Base-by-base conservation (phyloP, 495 filamentous ascomycete genomes). In the Penicillium paxilli region DNA sequence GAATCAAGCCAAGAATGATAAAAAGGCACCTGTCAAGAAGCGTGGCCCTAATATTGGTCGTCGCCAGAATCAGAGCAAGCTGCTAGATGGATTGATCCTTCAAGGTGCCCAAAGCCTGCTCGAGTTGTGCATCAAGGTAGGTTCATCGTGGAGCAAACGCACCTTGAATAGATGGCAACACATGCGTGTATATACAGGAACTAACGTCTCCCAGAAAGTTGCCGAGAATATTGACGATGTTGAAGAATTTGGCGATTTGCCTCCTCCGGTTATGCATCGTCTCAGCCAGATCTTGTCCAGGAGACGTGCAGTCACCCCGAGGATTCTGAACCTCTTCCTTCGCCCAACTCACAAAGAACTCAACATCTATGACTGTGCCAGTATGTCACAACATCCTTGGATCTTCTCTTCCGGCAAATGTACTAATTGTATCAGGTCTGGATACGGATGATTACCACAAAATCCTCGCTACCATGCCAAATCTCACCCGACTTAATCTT, bases 241-340 rank as follows among this genome's bases (percentile, higher is more conserved):
- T 20, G 89, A 96, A 51, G 88, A 90, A 53, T 82, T 96, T 47
- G 90, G 91, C 8, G 90, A 93, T 54, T 68, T 96, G 19, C 88
- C 90, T 6, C 73, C 77, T 11, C 52, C 69, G 1, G 69, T 91
- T 22, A 74, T 95, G 40, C 82, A 90, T 66, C 86, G 86, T 33
- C 81, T 96, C 23, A 87, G 90, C 30, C 83, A 89, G 49, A 90
- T 92, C 32, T 77, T 96, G 45, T 90, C 90, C 3, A 92, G 92
- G 67, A 82, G 83, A 55, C 82, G 92, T 16, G 82, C 89, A 1
- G 68, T 96, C 46, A 86, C 86, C 45, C 66, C 88, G 0, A 71
- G 69, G 47, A 96, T 88, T 2, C 63, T 96, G 16, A 75, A 86
- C 51, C 75, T 96, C 16, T 96, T 96, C 65, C 71, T 95, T n/a